Base-by-base conservation (phyloP, 179 eudicot species). In the Drosera spatulata region DNA sequence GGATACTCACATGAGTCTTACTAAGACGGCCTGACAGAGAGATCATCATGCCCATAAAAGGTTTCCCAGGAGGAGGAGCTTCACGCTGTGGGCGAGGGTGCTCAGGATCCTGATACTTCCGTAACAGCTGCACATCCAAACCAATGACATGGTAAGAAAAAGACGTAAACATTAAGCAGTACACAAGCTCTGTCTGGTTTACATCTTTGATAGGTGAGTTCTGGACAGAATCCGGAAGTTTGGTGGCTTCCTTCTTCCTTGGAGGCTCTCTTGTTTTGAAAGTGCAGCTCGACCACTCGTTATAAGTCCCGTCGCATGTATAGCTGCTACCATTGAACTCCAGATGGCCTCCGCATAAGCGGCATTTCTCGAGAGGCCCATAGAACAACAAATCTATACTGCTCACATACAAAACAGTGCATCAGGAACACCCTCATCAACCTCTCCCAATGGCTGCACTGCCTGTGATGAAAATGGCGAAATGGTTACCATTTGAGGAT, bases 271-370 rank as follows among this genome's bases (percentile, higher is more conserved):
- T 71, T 2, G 96, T 80, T 55, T 58, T 75, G 75, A 67, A 87
- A 10, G 76, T 80, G 70, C 96, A 91, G 41, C 71, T 70, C 2
- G 96, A 80, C 97, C 97, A 91, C 72, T 85, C 94, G 54, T 90
- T 87, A 9, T 76, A 71, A 6, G 68, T 69, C 3, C 96, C 97
- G 1, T 61, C 75, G 68, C 97, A 85, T 4, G 64, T 49, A 61
- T 83, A 91, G 41, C 46, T 64, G 4, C 60, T 67, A 4, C 78
- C 83, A 42, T 46, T 71, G 65, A 70, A 73, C 73, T 79, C 86
- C 71, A 85, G 38, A 12, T 50, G 43, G 43, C 88, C 79, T 14
- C 85, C 84, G 46, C 94, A 91, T 3, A 72, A 64, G 4, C 83
- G 82, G 61, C 96, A 87, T 43, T 78, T 80, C 42, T 75, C 74